Conservation (phyloP, 495 filamentous ascomycete species). For the Aspergillus homomorphus region DNA sequence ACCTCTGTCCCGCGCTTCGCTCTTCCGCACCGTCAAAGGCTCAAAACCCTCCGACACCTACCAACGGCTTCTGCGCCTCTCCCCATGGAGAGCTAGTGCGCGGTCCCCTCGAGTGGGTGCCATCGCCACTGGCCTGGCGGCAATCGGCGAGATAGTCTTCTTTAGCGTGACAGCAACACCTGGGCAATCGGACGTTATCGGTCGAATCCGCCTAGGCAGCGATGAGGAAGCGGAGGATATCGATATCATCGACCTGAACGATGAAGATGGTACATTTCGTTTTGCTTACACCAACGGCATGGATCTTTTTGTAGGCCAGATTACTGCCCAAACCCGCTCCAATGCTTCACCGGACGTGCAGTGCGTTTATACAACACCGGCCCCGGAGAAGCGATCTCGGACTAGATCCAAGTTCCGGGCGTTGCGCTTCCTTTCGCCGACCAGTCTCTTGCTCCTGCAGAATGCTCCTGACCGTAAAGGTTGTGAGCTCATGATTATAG, state of each 20-base stretch:
- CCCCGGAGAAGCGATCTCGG: conserved; percentile 44
- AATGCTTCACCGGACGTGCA: conserved; percentile 53
- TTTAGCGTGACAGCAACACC: conserved; percentile 63
- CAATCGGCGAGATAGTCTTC: conserved; percentile 71
- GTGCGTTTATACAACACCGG: conserved; percentile 59
- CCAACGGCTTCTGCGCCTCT: conserved; percentile 73
- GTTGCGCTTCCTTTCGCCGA: conserved; percentile 69
- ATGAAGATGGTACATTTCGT: conserved; percentile 53
- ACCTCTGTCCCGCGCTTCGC: conserved; percentile 53
- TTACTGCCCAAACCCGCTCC: conserved; percentile 37
- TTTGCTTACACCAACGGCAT: conserved; percentile 78
- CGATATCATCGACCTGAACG: conserved; percentile 62
- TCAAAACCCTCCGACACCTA: conserved; percentile 61
- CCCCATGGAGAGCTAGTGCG: conserved; percentile 50
- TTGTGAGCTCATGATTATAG: conserved; percentile 68
- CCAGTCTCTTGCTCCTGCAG: conserved; percentile 46
- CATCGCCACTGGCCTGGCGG: conserved; percentile 69
- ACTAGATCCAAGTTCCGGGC: conserved; percentile 55
- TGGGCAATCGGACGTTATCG: conserved; percentile 57
- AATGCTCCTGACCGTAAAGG: conserved; percentile 56
- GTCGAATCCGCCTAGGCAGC: conserved; percentile 59
- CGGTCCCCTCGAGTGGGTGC: conserved; percentile 60
- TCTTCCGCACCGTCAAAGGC: conserved; percentile 57
- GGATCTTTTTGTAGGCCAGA: conserved; percentile 57
- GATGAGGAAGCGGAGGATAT: conserved; percentile 76